Percentiles rank a stretch among this genome's conserved stretches.
Evolutionary conservation across 2,329 filamentous ascomycete genomes (phyloP).

Genomic region (Colletotrichum sublineola): DNA sequence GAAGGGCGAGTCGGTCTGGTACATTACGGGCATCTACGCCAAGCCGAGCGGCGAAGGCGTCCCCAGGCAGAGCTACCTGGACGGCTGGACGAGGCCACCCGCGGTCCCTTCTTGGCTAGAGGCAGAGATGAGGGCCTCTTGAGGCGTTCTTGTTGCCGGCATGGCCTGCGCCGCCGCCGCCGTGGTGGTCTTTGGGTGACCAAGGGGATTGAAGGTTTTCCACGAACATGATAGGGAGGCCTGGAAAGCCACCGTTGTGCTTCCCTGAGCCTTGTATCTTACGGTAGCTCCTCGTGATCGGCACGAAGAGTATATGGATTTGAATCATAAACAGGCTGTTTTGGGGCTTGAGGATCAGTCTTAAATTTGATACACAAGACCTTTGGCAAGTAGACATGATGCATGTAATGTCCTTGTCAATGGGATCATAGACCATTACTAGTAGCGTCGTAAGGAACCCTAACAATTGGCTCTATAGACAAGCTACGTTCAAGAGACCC

Average conservation of each 20-base stretch:
- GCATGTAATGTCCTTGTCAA: neutral
- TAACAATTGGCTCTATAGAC: neutral
- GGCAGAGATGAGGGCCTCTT: constrained; percentile 59
- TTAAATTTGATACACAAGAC: neutral
- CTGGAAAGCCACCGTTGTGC: constrained; percentile 16
- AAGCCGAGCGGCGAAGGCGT: constrained; percentile 70
- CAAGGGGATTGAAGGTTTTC: constrained; percentile 13
- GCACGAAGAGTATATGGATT: neutral
- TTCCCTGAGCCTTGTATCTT: neutral
- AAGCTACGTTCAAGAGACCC: neutral
- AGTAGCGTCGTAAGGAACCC: neutral
- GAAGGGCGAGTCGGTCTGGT: constrained; percentile 72
- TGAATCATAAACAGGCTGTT: neutral
- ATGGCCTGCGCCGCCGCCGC: neutral
- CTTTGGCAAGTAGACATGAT: neutral
- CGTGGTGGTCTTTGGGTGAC: neutral
- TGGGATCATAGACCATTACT: neutral
- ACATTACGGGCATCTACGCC: constrained; percentile 79
- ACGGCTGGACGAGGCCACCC: constrained; percentile 72
- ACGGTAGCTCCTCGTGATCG: neutral
- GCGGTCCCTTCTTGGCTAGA: constrained; percentile 71
- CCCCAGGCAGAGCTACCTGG: constrained; percentile 65
- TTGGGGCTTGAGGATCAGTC: neutral
- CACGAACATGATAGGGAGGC: constrained; percentile 17
- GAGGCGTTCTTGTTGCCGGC: constrained; percentile 11